Evolutionary conservation across 805 yeast species (phyloP), one percentile per base, ranked within the genome.

Genomic region (Barnettozyma vustinii): DNA sequence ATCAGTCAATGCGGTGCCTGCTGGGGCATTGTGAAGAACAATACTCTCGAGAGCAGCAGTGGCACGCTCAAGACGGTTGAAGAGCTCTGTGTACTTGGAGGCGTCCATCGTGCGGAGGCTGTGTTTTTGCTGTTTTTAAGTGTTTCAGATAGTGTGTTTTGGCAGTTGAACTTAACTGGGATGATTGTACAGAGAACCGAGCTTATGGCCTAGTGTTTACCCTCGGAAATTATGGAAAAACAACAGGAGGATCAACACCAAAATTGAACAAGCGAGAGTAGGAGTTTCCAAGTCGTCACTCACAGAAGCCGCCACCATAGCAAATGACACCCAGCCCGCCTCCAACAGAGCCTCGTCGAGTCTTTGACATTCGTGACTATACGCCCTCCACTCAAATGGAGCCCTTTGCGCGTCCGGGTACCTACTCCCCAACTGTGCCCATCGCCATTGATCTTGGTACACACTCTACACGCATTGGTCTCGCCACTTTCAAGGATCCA

Each of bases 371-470:
- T n/a, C 47, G 56, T 9, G 65, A 59, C 36, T 50, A 52, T 40
- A 39, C 55, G 1, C 47, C 52, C n/a, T 33, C 37, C 6, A 19
- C 40, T 1, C 64, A 75, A 2, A 30, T 40, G 15, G 80, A 79
- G 61, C 76, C 80, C 0, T 73, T 79, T 84, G 84, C 67, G 59
- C 66, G 37, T 44, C 68, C 1, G 79, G 42, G 42, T 9, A 39
- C 27, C 10, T 39, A 39, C 42, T 39, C 42, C 6, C 10, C 25
- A 15, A 3, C 79, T 2, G 73, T 75, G 2, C 97, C 99, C 2
- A 86, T 94, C 47, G 96, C 92, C 13, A 72, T 94, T 9, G 99
- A 94, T 67, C 72, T 94, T 47, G 99, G 98, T 1, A 69, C 88
- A 8, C 73, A 79, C 42, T 63, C 70, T 23, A 67, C 81, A 40